Base-by-base conservation (phyloP, 768 basidiomycete species). In the Mycena epipterygia region DNA sequence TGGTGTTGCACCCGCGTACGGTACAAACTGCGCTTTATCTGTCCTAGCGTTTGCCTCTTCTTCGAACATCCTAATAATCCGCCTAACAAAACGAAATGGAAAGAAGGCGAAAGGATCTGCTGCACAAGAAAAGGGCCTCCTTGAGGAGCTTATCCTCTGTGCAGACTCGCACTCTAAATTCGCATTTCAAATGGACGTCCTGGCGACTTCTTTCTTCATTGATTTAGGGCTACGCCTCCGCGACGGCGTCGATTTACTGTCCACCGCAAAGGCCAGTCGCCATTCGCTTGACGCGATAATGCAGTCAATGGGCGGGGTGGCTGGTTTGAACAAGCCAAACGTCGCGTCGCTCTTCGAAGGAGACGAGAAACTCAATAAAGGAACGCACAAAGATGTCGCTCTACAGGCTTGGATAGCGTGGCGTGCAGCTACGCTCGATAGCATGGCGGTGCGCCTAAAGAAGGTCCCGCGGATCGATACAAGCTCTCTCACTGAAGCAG, bases 341-440 rank as follows among this genome's bases (percentile, higher is more conserved):
- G 81, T 82, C 9, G 6, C 39, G 16, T 59, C 67, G 9, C 42
- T 87, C 9, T 85, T 87, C 49, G 74, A 74, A 27, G 51, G 74
- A 39, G 72, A 78, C 35, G 79, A 82, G 62, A 61, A 63, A 3
- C 62, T 71, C 12, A 64, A 25, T 19, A 51, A 58, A 23, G 67
- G 75, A 5, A 9, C 76, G 21, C 17, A 60, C 0, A 21, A 66
- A 9, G 57, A 74, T n/a, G 77, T 79, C 17, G 86, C 85, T 0
- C 63, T 83, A 21, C 82, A 81, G 64, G 86, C 88, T 9, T 89
- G 87, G 88, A 80, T 79, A 1, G 84, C 86, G 9, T 84, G 79
- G 72, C 78, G 78, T 29, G 81, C 82, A 13, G 80, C 79, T 2
- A 78, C 73, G 3, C 16, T 81, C 13, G 61, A 74, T 7, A 1